Percentiles rank a stretch among this genome's conserved stretches.
Evolutionary conservation across 192 early-diverging fungal species (phyloP).

Genomic region (Backusella luteola): DNA sequence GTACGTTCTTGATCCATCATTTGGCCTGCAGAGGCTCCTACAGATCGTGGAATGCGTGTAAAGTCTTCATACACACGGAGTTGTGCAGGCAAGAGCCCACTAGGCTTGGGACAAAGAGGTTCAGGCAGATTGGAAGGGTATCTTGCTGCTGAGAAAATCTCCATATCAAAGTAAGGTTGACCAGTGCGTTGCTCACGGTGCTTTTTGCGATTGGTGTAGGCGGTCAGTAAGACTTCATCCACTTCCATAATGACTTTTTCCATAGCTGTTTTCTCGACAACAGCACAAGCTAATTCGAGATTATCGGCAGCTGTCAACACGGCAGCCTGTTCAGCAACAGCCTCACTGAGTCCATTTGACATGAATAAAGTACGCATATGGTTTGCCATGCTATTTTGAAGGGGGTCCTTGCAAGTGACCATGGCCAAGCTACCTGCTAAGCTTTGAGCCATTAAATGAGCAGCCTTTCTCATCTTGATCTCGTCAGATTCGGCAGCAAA

Average conservation of each 20-base stretch:
- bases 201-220: constrained; percentile 76
- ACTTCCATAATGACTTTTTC: constrained; percentile 96
- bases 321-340: constrained; percentile 80
- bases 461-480: constrained; percentile 89
- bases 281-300: constrained; percentile 88
- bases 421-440: constrained; percentile 71
- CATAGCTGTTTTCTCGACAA: constrained; percentile 94
- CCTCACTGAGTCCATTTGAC: constrained; percentile 75
- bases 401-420: constrained; percentile 91
- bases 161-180: constrained; percentile 90
- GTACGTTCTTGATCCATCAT: constrained; percentile 8
- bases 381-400: constrained; percentile 79
- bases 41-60: constrained; percentile 46
- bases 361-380: constrained; percentile 69
- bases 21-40: constrained; percentile 9
- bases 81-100: constrained; percentile 75
- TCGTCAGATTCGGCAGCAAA: constrained; percentile 95
- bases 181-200: constrained; percentile 77
- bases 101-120: constrained; percentile 78
- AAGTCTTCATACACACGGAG: constrained; percentile 88
- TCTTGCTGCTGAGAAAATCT: constrained; percentile 69
- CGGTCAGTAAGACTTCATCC: constrained; percentile 72
- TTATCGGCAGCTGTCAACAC: constrained; percentile 88
- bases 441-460: constrained; percentile 94
- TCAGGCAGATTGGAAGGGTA: constrained; percentile 90